Conservation (phyloP, 495 filamentous ascomycete species). For the Penicillium daleae region DNA sequence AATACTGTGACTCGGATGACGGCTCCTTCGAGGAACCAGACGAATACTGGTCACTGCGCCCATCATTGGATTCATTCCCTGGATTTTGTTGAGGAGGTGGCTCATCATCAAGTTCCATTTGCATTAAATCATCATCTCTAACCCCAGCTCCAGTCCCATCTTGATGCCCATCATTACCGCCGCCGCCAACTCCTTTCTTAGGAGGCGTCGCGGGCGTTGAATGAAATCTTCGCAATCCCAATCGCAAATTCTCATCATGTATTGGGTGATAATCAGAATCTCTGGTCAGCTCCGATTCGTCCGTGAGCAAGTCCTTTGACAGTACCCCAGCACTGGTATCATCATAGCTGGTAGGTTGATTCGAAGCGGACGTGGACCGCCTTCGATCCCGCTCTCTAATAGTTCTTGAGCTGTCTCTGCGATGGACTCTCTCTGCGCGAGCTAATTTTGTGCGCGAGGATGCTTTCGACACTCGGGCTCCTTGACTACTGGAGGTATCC, state of each 20-base stretch:
- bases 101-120: slow-evolving; percentile 4
- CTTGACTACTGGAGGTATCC: slow-evolving; percentile 31
- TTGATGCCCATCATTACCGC: background rate
- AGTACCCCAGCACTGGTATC: background rate
- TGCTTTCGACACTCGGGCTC: slow-evolving; percentile 18
- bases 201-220: slow-evolving; percentile 11
- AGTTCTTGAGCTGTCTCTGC: slow-evolving; percentile 15
- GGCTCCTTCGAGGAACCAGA: slow-evolving; percentile 10
- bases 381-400: slow-evolving; percentile 17
- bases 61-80: slow-evolving; percentile 2
- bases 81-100: background rate
- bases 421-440: slow-evolving; percentile 17
- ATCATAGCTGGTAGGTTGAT: background rate
- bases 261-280: background rate
- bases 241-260: background rate
- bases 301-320: background rate
- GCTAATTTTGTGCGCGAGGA: slow-evolving; percentile 19
- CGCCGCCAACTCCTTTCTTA: background rate
- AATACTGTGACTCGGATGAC: slow-evolving; percentile 20
- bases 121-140: background rate
- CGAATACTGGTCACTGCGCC: slow-evolving; percentile 12
- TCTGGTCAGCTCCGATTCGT: background rate
- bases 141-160: background rate
- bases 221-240: slow-evolving; percentile 8
- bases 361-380: slow-evolving; percentile 11